These are phyloP conservation scores for Dillenia turbinata DNA, from an alignment of 164 flowering plant species.

Conservation along the genomic window DNA sequence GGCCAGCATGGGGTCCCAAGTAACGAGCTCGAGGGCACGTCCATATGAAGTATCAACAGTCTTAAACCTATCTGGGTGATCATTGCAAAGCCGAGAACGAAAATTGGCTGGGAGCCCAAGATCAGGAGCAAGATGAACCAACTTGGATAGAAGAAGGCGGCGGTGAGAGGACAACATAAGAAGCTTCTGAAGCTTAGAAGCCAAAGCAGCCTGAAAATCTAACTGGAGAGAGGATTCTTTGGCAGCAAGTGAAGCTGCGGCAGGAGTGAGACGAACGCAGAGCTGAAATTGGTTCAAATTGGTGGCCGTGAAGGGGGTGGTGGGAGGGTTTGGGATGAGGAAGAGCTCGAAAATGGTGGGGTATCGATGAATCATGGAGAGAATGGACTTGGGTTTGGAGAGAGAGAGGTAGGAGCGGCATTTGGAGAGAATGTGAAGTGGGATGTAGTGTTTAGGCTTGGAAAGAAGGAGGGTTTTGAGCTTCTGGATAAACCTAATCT, in stretches of 20 bases:
- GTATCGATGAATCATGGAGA: conserved; percentile 72
- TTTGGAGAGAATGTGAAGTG: conserved; percentile 59
- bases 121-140: conserved; percentile 85
- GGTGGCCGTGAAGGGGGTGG: conserved; percentile 40
- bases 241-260: conserved; percentile 48
- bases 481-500: conserved; percentile 76
- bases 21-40: conserved; percentile 85
- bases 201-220: conserved; percentile 35
- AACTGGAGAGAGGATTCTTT: conserved; percentile 46
- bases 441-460: conserved; percentile 76
- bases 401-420: conserved; percentile 74
- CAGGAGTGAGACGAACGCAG: conserved; percentile 76
- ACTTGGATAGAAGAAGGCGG: conserved; percentile 72
- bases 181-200: conserved; percentile 75
- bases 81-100: conserved; percentile 80
- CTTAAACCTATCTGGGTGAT: conserved; percentile 64
- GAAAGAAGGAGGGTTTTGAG: conserved; percentile 80
- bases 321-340: conserved; percentile 41
- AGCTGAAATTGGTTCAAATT: conserved; percentile 27
- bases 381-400: conserved; percentile 46
- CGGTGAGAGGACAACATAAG: conserved; percentile 85
- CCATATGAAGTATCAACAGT: conserved; percentile 85
- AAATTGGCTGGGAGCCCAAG: conserved; percentile 89
- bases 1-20: conserved; percentile 66
- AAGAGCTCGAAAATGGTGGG: conserved; percentile 82